Conservation (phyloP, 306 rosid species). For the Pyrus pyrifolia region DNA sequence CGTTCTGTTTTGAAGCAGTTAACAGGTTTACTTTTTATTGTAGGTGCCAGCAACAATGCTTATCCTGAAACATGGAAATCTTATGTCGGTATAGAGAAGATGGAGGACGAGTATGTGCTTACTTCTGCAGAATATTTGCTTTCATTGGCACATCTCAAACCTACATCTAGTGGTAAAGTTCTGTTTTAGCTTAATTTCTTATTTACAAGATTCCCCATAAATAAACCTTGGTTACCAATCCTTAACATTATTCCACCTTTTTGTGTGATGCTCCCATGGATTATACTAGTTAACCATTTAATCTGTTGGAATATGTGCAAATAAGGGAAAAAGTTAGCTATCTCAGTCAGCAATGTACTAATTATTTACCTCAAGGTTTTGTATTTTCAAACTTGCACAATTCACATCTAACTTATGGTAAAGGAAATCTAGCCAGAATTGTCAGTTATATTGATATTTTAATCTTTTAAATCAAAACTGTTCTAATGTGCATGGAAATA, state of each 20-base stretch:
- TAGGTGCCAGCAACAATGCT: slow-evolving; percentile 36
- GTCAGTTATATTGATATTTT: background rate
- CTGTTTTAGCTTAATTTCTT: background rate
- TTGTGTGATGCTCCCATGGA: background rate
- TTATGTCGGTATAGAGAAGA: slow-evolving; percentile 56
- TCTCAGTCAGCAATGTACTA: background rate
- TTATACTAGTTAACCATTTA: background rate
- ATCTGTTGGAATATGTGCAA: background rate
- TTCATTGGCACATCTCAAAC: slow-evolving; percentile 57
- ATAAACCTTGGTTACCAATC: background rate
- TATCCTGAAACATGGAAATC: slow-evolving; percentile 45
- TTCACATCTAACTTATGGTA: background rate
- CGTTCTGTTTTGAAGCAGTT: slow-evolving; percentile 15
- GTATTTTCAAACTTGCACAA: background rate
- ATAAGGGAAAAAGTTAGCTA: background rate
- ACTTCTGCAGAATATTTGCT: slow-evolving; percentile 83
- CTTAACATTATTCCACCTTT: background rate
- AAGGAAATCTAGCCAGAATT: background rate
- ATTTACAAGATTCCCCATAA: background rate
- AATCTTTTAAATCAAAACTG: background rate
- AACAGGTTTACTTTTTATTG: slow-evolving; percentile 15
- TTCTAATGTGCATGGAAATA: background rate
- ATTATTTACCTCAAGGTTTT: background rate
- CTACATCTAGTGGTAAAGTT: slow-evolving; percentile 62
- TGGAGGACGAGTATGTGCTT: slow-evolving; percentile 76